These are phyloP conservation scores for Tricholoma bakamatsutake DNA, from an alignment of 768 basidiomycete species.

Conservation along the genomic window DNA sequence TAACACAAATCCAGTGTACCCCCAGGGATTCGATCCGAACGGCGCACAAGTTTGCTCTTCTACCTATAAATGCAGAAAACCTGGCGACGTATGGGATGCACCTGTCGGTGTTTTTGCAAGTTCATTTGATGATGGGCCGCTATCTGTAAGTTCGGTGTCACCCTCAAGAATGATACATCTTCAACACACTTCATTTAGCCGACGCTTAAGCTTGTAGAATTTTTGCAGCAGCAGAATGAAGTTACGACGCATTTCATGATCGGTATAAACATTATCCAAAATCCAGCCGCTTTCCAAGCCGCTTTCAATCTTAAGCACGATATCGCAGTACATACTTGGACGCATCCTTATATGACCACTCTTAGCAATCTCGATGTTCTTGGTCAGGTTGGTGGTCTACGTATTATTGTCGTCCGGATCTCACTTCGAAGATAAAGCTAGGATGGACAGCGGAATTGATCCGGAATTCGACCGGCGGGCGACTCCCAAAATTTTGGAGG, in stretches of 20 bases:
- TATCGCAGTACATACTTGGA: slow-evolving; percentile 59
- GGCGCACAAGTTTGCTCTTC: slow-evolving; percentile 66
- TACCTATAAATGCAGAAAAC: slow-evolving; percentile 58
- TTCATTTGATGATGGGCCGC: slow-evolving; percentile 81
- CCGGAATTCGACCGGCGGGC: slow-evolving; percentile 75
- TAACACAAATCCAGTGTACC: slow-evolving; percentile 38
- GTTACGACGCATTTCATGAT: slow-evolving; percentile 90
- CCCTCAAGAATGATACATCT: background rate
- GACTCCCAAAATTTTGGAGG: slow-evolving; percentile 70
- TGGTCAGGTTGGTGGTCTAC: slow-evolving; percentile 41
- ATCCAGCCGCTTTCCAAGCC: slow-evolving; percentile 48
- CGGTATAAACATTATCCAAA: slow-evolving; percentile 63
- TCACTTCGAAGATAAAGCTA: slow-evolving; percentile 32
- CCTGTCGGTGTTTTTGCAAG: slow-evolving; percentile 62
- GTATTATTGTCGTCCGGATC: background rate
- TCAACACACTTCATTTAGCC: slow-evolving; percentile 20
- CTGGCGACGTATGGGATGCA: slow-evolving; percentile 70
- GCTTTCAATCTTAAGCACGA: slow-evolving; percentile 44
- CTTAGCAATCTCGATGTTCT: slow-evolving; percentile 63
- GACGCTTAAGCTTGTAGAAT: slow-evolving; percentile 50
- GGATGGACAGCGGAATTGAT: slow-evolving; percentile 82
- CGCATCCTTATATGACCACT: slow-evolving; percentile 79
- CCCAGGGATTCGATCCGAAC: slow-evolving; percentile 35
- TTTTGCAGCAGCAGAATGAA: slow-evolving; percentile 58
- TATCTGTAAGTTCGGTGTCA: slow-evolving; percentile 25